Conservation (phyloP, 441 rosid genomes). For the Adansonia rubrostipa region DNA sequence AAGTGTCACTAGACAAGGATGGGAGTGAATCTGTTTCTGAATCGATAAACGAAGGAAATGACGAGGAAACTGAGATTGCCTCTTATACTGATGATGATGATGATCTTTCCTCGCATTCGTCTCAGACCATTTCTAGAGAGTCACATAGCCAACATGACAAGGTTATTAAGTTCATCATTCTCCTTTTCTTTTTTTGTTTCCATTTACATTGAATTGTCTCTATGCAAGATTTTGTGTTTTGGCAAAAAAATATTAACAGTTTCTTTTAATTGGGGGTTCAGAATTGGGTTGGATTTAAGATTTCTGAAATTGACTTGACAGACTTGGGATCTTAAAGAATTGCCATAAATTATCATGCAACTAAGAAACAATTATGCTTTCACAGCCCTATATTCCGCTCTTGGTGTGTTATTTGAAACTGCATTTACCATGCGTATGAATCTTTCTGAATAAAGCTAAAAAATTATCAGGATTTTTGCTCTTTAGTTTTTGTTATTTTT, state of each 20-base stretch:
- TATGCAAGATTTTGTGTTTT: not conserved
- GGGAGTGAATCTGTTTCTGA: constrained; percentile 65
- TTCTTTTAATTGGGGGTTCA: not conserved
- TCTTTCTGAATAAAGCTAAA: not conserved
- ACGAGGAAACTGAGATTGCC: constrained; percentile 62
- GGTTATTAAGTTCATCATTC: constrained; percentile 41
- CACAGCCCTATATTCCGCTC: not conserved
- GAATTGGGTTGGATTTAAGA: not conserved
- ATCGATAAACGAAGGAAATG: constrained; percentile 52
- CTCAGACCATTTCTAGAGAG: constrained; percentile 41
- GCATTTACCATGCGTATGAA: not conserved
- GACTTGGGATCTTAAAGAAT: not conserved
- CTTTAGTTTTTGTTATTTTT: not conserved
- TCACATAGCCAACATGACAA: constrained; percentile 45
- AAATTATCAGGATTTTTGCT: not conserved
- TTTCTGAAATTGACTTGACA: constrained; percentile 11
- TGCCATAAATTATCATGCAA: not conserved
- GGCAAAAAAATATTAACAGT: not conserved
- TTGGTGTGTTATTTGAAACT: not conserved
- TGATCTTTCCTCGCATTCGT: constrained; percentile 59
- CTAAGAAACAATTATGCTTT: constrained; percentile 6
- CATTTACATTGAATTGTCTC: not conserved
- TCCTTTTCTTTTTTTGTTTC: not conserved
- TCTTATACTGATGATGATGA: constrained; percentile 79
- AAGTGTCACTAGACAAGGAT: constrained; percentile 52